These are phyloP conservation scores for Mollisiaceae sp. DNA, from an alignment of 2,329 filamentous ascomycete species.

Conservation along the genomic window DNA sequence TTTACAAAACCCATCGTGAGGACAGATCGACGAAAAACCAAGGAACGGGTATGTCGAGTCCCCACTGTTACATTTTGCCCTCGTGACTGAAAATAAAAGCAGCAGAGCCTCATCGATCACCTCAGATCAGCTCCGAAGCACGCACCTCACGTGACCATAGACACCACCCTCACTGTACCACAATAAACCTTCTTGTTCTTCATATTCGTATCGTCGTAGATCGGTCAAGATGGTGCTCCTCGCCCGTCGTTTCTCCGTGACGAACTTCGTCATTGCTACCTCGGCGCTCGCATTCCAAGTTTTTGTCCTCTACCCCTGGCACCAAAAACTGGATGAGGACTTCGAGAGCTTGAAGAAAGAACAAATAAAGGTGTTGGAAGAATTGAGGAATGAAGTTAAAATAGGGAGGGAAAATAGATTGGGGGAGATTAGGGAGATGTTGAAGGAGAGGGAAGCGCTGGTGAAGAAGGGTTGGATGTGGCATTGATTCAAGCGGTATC, in stretches of 20 bases:
- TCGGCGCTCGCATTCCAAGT: constrained; percentile 59
- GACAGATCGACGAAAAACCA: background rate
- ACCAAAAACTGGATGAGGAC: constrained; percentile 26
- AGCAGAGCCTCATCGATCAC: background rate
- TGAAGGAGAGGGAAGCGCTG: constrained; percentile 4
- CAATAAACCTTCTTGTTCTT: background rate
- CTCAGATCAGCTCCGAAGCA: background rate
- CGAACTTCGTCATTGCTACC: constrained; percentile 58
- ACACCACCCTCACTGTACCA: background rate
- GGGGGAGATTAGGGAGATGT: constrained; percentile 22
- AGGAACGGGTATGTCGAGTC: background rate
- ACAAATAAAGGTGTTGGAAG: constrained; percentile 45
- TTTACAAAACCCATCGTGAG: background rate
- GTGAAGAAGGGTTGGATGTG: background rate
- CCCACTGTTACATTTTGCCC: background rate
- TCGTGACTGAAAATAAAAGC: background rate
- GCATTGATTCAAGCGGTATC: background rate
- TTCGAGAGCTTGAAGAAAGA: constrained; percentile 53
- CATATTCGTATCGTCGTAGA: background rate
- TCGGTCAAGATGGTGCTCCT: constrained; percentile 48
- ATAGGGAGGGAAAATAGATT: constrained; percentile 22
- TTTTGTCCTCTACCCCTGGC: constrained; percentile 61
- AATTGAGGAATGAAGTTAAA: constrained; percentile 26
- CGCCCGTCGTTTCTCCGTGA: constrained; percentile 55
- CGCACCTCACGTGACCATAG: background rate